These are phyloP conservation scores for Coprinopsis cinerea DNA, from an alignment of 768 basidiomycete genomes.

Conservation along the genomic window DNA sequence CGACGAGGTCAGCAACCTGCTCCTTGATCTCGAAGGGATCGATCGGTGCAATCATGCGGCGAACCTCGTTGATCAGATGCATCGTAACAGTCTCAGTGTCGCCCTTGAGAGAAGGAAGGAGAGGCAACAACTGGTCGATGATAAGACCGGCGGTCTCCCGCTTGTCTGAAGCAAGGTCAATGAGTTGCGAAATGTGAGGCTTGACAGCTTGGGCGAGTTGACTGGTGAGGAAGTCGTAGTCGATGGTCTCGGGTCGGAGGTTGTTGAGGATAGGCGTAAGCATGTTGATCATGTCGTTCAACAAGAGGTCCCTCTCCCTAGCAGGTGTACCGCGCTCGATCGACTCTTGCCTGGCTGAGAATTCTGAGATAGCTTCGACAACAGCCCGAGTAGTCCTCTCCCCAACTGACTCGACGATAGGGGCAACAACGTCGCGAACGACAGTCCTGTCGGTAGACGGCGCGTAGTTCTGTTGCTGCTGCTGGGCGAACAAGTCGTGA, in stretches of 20 bases:
- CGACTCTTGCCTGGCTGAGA: conserved; percentile 52
- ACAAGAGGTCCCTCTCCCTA: conserved; percentile 52
- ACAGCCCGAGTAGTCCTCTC: conserved; percentile 54
- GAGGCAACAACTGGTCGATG: conserved; percentile 62
- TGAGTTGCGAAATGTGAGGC: conserved; percentile 83
- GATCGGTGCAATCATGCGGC: conserved; percentile 64
- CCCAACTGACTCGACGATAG: conserved; percentile 53
- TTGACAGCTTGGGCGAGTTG: conserved; percentile 82
- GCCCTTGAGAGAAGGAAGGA: conserved; percentile 43
- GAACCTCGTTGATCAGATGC: conserved; percentile 63
- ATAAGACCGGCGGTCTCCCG: conserved; percentile 82
- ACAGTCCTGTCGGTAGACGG: neutral
- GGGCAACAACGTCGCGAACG: conserved; percentile 26
- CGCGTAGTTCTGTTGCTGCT: neutral
- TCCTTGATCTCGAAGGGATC: conserved; percentile 87
- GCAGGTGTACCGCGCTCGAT: conserved; percentile 37
- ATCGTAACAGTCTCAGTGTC: conserved; percentile 53
- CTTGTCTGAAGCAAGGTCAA: conserved; percentile 85
- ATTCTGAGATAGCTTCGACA: conserved; percentile 51
- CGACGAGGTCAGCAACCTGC: conserved; percentile 82
- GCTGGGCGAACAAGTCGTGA: neutral
- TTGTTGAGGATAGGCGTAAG: conserved; percentile 58
- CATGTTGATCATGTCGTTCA: conserved; percentile 52
- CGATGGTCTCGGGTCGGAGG: conserved; percentile 60
- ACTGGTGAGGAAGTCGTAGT: conserved; percentile 71